phyloP scores from a whole-genome alignment of 2,329 filamentous ascomycete genomes.

The Rasamsonia emersonii region DNA sequence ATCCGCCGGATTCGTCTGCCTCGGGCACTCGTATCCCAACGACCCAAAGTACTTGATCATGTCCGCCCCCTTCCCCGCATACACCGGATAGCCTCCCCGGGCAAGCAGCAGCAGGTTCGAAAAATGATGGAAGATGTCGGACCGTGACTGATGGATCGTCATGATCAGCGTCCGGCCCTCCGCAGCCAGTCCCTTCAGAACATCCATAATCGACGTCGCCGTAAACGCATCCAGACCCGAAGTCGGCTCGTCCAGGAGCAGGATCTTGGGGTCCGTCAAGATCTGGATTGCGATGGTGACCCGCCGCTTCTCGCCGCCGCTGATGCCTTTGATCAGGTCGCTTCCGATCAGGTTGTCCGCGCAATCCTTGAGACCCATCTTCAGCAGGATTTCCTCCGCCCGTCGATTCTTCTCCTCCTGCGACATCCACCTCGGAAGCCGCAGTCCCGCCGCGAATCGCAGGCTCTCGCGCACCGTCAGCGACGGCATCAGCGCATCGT shows the following conservation, averaged over 20 bases:
- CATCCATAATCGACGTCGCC: constrained; percentile 66
- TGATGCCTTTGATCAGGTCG: constrained; percentile 67
- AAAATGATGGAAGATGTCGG: constrained; percentile 63
- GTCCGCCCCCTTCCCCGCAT: constrained; percentile 52
- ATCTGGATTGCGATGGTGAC: constrained; percentile 73
- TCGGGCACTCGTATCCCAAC: constrained; percentile 56
- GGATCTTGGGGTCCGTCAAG: constrained; percentile 62
- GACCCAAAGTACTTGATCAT: constrained; percentile 59
- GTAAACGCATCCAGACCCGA: constrained; percentile 72
- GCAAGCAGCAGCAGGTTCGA: constrained; percentile 64
- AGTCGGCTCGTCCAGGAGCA: constrained; percentile 68
- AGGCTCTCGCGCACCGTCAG: constrained; percentile 70
- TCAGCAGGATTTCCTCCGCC: constrained; percentile 63
- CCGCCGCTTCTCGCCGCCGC: constrained; percentile 68
- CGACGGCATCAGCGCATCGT: constrained; percentile 64
- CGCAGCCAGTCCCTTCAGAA: constrained; percentile 59
- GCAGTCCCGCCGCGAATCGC: constrained; percentile 60
- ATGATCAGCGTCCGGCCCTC: constrained; percentile 67
- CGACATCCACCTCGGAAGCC: constrained; percentile 63
- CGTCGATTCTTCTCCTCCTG: constrained; percentile 57
- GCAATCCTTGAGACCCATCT: constrained; percentile 71
- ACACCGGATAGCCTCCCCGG: constrained; percentile 59
- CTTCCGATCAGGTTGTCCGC: constrained; percentile 66
- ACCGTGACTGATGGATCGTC: constrained; percentile 71
- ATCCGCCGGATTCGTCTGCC: constrained; percentile 66